phyloP scores from a whole-genome alignment of 2,329 filamentous ascomycete species.

The Pseudogymnoascus sp. region DNA sequence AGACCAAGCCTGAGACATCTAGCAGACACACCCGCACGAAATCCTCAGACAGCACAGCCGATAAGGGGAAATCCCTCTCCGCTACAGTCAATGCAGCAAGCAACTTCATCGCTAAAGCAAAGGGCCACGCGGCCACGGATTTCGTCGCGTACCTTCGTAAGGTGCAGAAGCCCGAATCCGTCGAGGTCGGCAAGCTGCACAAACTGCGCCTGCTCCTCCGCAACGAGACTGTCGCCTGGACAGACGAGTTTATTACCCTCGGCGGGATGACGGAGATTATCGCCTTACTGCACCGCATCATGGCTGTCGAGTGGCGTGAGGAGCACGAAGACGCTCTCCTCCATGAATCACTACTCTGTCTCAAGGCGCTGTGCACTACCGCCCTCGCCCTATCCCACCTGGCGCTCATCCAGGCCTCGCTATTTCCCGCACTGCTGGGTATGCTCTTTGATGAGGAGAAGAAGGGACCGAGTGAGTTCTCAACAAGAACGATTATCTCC shows the following conservation, averaged over 20 bases:
- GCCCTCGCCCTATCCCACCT: slow-evolving; percentile 77
- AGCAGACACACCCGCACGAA: slow-evolving; percentile 61
- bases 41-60: slow-evolving; percentile 60
- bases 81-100: slow-evolving; percentile 46
- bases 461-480: slow-evolving; percentile 95
- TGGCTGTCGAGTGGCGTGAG: slow-evolving; percentile 94
- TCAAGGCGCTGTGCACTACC: slow-evolving; percentile 91
- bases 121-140: slow-evolving; percentile 65
- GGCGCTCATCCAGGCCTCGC: slow-evolving; percentile 63
- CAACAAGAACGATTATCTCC: slow-evolving; percentile 81
- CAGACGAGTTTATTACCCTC: slow-evolving; percentile 79
- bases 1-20: slow-evolving; percentile 51
- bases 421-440: slow-evolving; percentile 77
- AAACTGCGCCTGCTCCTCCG: slow-evolving; percentile 82
- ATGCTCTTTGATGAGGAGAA: slow-evolving; percentile 98
- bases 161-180: slow-evolving; percentile 67
- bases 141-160: slow-evolving; percentile 81
- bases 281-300: slow-evolving; percentile 76
- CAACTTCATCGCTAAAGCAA: slow-evolving; percentile 57
- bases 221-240: slow-evolving; percentile 95
- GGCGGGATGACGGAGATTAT: slow-evolving; percentile 92
- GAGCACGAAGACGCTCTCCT: slow-evolving; percentile 91
- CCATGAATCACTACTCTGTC: slow-evolving; percentile 82
- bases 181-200: slow-evolving; percentile 92
- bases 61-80: slow-evolving; percentile 47